Base-by-base conservation (phyloP, 768 basidiomycete genomes). In the Inosperma sp. region DNA sequence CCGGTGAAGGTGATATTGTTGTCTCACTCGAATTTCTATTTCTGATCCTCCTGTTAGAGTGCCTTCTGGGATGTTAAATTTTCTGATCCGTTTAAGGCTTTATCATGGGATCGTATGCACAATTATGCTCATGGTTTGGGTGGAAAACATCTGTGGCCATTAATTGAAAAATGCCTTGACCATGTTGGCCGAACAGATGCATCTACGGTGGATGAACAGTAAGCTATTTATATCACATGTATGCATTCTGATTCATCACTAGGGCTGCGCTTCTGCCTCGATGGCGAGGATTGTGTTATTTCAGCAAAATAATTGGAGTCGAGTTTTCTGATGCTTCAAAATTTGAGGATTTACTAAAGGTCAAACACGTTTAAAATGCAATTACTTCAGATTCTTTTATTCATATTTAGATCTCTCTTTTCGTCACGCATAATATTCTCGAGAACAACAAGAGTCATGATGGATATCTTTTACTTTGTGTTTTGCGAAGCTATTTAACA, bases 81-180 rank as follows among this genome's bases (percentile, higher is more conserved):
- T 44, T 69, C 66, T 4, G 68, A 72, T 52, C 64, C 67, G 4
- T 57, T 72, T 47, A 13, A 21, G 1, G 68, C 71, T 13, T 21
- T 67, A 1, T 68, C 68, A 12, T 75, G 71, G 52, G 73, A 77
- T 53, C 57, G 56, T 2, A 56, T 76, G 2, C 74, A 76, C 56
- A 56, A 52, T 5, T 58, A 68, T 37, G 51, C 62, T 45, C 30
- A 23, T 5, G 73, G 74, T 4, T 23, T 72, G 2, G 65, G 58
- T 49, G 61, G 62, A 0, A 59, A 70, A 19, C 72, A 75, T 56
- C 30, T 74, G 2, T 67, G 60, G 31, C 36, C n/a, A 6, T 51
- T 65, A 23, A 5, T 70, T 9, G 62, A 67, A 49, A 34, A 22
- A 4, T 36, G 61, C 36, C 25, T 70, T 2, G 45, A 53, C 0